Evolutionary conservation across 805 yeast species (phyloP).

Genomic region (Barnettozyma pratensis): DNA sequence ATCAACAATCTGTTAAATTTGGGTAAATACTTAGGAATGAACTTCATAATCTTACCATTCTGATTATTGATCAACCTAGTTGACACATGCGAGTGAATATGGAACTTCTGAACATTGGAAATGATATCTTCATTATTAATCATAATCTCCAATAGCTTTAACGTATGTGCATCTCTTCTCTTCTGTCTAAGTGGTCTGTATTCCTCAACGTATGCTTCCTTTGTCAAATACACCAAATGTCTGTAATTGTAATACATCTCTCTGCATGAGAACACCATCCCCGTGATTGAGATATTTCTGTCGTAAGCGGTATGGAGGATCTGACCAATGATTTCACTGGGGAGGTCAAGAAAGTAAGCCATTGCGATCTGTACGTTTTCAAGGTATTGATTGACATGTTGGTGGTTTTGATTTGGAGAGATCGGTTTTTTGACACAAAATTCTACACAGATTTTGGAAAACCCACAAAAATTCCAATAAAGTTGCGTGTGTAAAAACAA

Average conservation of each 20-base stretch:
- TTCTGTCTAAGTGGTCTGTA: background rate
- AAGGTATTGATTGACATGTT: no score
- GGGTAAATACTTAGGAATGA: constrained; percentile 1
- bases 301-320: constrained; percentile 10
- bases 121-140: background rate
- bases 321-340: constrained; percentile 12
- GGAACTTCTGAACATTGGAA: background rate
- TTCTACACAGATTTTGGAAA: background rate
- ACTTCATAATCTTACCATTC: background rate
- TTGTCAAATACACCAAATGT: constrained; percentile 12
- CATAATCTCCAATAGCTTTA: background rate
- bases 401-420: background rate
- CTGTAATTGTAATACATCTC: constrained; percentile 6
- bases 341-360: constrained; percentile 7
- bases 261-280: constrained; percentile 12
- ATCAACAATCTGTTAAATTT: constrained; percentile 5
- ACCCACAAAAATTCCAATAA: background rate
- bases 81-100: constrained; percentile 7
- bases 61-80: background rate
- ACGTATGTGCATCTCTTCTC: background rate
- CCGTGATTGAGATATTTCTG: constrained; percentile 6
- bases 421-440: background rate
- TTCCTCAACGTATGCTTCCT: constrained; percentile 7
- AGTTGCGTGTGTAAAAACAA: background rate
- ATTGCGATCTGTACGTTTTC: no score